phyloP scores from a whole-genome alignment of 2,329 filamentous ascomycete genomes.

The Pleoardoris graminearum region DNA sequence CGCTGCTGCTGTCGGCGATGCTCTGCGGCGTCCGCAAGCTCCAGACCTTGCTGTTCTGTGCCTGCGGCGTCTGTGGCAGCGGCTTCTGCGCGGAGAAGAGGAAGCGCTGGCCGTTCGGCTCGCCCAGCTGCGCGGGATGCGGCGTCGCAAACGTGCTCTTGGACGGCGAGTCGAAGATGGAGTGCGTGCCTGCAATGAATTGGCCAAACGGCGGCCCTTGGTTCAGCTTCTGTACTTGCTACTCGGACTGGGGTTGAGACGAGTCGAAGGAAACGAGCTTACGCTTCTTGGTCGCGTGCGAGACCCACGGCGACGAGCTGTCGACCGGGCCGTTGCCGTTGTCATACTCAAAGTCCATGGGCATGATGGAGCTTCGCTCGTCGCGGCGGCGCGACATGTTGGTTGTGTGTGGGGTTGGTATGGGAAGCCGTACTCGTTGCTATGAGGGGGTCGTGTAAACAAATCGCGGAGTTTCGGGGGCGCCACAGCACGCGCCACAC shows the following conservation, averaged over 20 bases:
- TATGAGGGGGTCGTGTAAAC: not conserved
- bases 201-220: conserved; percentile 13
- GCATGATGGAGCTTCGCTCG: conserved; percentile 43
- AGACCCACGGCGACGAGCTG: conserved; percentile 53
- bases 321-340: conserved; percentile 53
- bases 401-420: not conserved
- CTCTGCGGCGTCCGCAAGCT: conserved; percentile 39
- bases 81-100: conserved; percentile 52
- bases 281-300: conserved; percentile 45
- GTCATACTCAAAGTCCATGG: conserved; percentile 60
- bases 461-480: not conserved
- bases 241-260: conserved; percentile 1
- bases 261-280: conserved; percentile 24
- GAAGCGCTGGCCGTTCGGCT: conserved; percentile 55
- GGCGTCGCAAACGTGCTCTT: conserved; percentile 49
- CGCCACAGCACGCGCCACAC: not conserved
- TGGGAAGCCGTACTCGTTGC: not conserved
- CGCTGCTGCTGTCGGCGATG: conserved; percentile 52
- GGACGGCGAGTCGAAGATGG: conserved; percentile 51
- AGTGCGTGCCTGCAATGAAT: conserved; percentile 33
- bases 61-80: conserved; percentile 44
- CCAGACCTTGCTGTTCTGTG: conserved; percentile 42
- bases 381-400: conserved; percentile 25
- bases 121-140: conserved; percentile 51
- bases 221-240: conserved; percentile 19